These are phyloP conservation scores for Smittium culicis DNA, from an alignment of 371 early-diverging fungal genomes.

Conservation along the genomic window DNA sequence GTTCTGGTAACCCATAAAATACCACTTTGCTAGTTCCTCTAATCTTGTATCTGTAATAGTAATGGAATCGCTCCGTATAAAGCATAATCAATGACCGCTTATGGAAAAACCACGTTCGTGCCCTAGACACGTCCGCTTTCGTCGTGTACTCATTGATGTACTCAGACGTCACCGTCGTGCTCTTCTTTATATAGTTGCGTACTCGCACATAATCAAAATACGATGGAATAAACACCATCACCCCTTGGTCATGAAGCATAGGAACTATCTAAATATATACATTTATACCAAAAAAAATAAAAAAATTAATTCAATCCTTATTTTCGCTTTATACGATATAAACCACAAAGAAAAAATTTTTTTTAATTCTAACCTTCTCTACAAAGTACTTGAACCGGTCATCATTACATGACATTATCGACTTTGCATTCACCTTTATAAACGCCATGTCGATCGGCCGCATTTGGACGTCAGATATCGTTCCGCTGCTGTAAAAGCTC, in stretches of 20 bases:
- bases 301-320: too few relatives aligned
- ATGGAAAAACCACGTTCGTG: constrained; percentile 63
- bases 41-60: constrained; percentile 73
- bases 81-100: constrained; percentile 63
- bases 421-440: constrained; percentile 48
- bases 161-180: constrained; percentile 12
- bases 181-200: constrained; percentile 62
- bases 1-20: constrained; percentile 80
- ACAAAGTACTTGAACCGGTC: constrained; percentile 72
- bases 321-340: too few relatives aligned
- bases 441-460: constrained; percentile 64
- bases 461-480: constrained; percentile 59
- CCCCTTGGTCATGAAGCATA: constrained; percentile 43
- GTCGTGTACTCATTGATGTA: constrained; percentile 41
- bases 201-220: constrained; percentile 93
- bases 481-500: constrained; percentile 41
- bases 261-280: constrained; percentile 12
- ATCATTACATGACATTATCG: constrained; percentile 53
- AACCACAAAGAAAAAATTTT: too few relatives aligned
- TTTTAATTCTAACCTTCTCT: constrained; percentile 44
- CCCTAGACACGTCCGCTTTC: constrained; percentile 48
- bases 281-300: not conserved
- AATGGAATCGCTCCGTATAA: constrained; percentile 88
- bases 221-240: constrained; percentile 79
- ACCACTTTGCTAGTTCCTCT: constrained; percentile 72